A percentile compares a stretch with the other conserved stretches of the same genome.
Evolutionary conservation across 495 filamentous ascomycete genomes (phyloP).

Genomic region (Aspergillus taichungensis): DNA sequence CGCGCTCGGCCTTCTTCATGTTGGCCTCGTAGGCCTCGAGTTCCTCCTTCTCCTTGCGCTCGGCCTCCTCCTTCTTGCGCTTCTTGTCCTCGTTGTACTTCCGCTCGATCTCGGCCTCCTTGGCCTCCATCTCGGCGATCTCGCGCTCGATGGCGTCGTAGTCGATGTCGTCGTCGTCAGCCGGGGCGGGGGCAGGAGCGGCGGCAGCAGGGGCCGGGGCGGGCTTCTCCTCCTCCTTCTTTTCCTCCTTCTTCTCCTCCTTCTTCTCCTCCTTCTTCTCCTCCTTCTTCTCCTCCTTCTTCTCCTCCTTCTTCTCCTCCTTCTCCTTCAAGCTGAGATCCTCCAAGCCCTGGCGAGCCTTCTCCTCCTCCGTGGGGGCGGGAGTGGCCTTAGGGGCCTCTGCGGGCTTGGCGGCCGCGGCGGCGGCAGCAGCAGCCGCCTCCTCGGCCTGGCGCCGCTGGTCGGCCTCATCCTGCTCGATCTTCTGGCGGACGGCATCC

Average conservation of each 20-base stretch:
- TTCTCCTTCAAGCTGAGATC: slow-evolving; percentile 35
- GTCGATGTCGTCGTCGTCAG: slow-evolving; percentile 45
- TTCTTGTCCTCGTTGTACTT: slow-evolving; percentile 53
- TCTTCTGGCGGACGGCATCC: slow-evolving; percentile 56
- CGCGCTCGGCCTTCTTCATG: slow-evolving; percentile 48
- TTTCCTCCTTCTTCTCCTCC: no score
- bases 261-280: no score
- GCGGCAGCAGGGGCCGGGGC: slow-evolving; percentile 26
- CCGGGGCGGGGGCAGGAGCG: slow-evolving; percentile 21
- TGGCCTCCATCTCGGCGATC: slow-evolving; percentile 46
- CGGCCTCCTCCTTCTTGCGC: slow-evolving; percentile 52
- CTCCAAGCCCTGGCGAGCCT: slow-evolving; percentile 23
- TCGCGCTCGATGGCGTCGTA: slow-evolving; percentile 44
- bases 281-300: slow-evolving; percentile 25
- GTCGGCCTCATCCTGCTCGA: slow-evolving; percentile 45
- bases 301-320: slow-evolving; percentile 27
- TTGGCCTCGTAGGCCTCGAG: slow-evolving; percentile 40
- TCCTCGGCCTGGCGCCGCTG: slow-evolving; percentile 44
- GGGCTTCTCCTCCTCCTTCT: slow-evolving; percentile 29
- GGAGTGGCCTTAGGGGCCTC: slow-evolving; percentile 17
- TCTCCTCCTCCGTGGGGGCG: slow-evolving; percentile 25
- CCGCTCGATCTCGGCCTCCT: slow-evolving; percentile 51
- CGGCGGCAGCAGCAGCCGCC: slow-evolving; percentile 34
- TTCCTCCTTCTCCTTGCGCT: slow-evolving; percentile 49
- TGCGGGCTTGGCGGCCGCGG: slow-evolving; percentile 36